A percentile compares a stretch with the other conserved stretches of the same genome.
Evolutionary conservation across 495 filamentous ascomycete genomes (phyloP).

Genomic region (Symbiotaphrina buchneri): DNA sequence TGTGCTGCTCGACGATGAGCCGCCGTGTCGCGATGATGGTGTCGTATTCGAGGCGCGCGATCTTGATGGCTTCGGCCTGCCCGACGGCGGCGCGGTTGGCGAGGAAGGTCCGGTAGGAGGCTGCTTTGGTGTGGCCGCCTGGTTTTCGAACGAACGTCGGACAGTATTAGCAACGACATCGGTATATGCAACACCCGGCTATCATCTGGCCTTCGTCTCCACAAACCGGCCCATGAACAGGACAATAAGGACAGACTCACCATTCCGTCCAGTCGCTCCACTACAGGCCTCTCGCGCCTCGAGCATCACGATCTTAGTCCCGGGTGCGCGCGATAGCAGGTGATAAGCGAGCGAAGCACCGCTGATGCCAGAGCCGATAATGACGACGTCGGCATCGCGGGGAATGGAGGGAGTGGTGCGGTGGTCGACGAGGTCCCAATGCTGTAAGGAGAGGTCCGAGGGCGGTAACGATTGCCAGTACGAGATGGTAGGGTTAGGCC

Average conservation of each 20-base stretch:
- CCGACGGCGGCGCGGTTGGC: not conserved
- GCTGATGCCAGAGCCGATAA: constrained; percentile 53
- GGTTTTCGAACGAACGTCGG: too few species aligned
- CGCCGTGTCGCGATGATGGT: not conserved
- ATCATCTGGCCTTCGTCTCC: constrained; percentile 1
- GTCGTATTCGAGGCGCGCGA: not conserved
- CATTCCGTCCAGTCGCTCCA: constrained; percentile 38
- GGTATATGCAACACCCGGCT: too few species aligned
- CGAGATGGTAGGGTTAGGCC: constrained; percentile 31
- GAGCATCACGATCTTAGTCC: constrained; percentile 23
- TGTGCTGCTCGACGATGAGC: not conserved
- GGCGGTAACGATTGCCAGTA: constrained; percentile 52
- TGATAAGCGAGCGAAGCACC: constrained; percentile 29
- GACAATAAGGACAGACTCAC: constrained; percentile 9
- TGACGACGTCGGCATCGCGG: constrained; percentile 25
- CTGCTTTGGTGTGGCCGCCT: not conserved
- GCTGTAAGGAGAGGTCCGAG: constrained; percentile 19
- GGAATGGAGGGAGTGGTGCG: constrained; percentile 37
- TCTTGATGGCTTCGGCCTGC: not conserved
- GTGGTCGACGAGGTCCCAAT: constrained; percentile 36
- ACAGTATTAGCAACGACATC: too few species aligned
- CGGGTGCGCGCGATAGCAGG: constrained; percentile 14
- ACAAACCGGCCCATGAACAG: constrained; percentile 1
- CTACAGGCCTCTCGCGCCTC: constrained; percentile 32
- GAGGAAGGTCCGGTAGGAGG: not conserved